Evolutionary conservation across 208 protist genomes (phyloP).

Genomic region (Trypanosoma grayi): DNA sequence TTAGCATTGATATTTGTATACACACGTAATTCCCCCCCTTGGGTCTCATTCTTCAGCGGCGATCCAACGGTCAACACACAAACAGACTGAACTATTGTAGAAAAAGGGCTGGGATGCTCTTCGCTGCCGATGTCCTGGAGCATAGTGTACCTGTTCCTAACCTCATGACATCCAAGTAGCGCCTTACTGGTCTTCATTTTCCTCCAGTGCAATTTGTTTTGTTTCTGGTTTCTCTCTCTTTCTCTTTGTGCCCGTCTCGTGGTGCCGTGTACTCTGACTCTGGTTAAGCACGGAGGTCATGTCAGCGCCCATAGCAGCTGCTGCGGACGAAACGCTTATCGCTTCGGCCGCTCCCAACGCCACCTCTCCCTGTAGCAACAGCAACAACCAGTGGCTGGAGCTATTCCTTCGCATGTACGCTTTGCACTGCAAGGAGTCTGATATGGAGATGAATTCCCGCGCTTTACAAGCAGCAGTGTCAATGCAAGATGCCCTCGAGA

Average conservation of each 20-base stretch:
- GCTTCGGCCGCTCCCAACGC: background rate
- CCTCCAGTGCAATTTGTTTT: background rate
- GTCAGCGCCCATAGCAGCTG: background rate
- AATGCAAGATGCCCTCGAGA: conserved; percentile 1
- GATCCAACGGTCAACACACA: too few relatives aligned
- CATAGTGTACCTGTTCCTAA: too few relatives aligned
- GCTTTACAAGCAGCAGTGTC: conserved; percentile 15
- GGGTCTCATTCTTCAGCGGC: too few relatives aligned
- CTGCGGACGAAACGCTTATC: background rate
- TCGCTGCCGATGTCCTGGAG: too few relatives aligned
- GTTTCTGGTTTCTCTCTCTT: background rate
- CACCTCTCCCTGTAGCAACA: background rate
- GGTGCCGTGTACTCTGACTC: background rate
- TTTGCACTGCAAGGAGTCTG: conserved; percentile 12
- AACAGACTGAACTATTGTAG: too few relatives aligned
- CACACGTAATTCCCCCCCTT: too few relatives aligned
- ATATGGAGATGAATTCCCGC: conserved; percentile 16
- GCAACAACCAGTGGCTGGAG: conserved; percentile 4
- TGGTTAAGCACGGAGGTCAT: background rate
- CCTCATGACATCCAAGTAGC: too few relatives aligned
- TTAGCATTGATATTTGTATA: too few relatives aligned
- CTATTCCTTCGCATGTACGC: conserved; percentile 16
- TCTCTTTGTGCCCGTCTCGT: background rate
- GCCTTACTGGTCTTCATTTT: too few relatives aligned
- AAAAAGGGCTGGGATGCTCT: too few relatives aligned